Percentiles rank a stretch among this genome's conserved stretches.
phyloP scores from a whole-genome alignment of 495 filamentous ascomycete species.

The Hyaloscypha bicolor region DNA sequence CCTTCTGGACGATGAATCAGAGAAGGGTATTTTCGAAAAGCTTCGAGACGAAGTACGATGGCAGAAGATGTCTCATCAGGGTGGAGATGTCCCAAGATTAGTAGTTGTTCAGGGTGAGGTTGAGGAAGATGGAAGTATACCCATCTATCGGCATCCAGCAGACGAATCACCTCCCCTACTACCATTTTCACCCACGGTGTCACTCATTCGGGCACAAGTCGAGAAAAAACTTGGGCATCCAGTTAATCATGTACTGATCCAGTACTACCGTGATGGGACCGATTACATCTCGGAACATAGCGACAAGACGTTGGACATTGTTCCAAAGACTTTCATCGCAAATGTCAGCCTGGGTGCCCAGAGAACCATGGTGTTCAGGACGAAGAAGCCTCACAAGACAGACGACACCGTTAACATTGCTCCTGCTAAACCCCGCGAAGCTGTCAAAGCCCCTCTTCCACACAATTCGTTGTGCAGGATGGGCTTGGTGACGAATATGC shows the following conservation, averaged over 20 bases:
- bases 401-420: constrained; percentile 17
- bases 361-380: constrained; percentile 86
- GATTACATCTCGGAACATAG: constrained; percentile 97
- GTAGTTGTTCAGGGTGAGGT: constrained; percentile 85
- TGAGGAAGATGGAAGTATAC: constrained; percentile 72
- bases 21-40: constrained; percentile 65
- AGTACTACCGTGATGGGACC: constrained; percentile 86
- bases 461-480: constrained; percentile 89
- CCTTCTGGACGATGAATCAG: constrained; percentile 55
- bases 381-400: constrained; percentile 58
- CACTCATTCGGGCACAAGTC: constrained; percentile 64
- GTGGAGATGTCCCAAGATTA: constrained; percentile 90
- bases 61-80: constrained; percentile 91
- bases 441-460: constrained; percentile 73
- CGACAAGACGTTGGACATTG: constrained; percentile 95
- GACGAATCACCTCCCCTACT: constrained; percentile 84
- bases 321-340: constrained; percentile 76
- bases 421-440: constrained; percentile 43
- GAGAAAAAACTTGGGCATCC: constrained; percentile 75
- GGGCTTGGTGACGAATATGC: constrained; percentile 77
- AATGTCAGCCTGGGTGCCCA: constrained; percentile 93
- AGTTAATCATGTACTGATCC: constrained; percentile 91
- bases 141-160: constrained; percentile 91
- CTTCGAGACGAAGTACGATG: constrained; percentile 78
- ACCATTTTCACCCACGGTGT: constrained; percentile 72